Evolutionary conservation across 202 grass and related monocot genomes (phyloP).

Genomic region (Sporobolus alterniflorus): DNA sequence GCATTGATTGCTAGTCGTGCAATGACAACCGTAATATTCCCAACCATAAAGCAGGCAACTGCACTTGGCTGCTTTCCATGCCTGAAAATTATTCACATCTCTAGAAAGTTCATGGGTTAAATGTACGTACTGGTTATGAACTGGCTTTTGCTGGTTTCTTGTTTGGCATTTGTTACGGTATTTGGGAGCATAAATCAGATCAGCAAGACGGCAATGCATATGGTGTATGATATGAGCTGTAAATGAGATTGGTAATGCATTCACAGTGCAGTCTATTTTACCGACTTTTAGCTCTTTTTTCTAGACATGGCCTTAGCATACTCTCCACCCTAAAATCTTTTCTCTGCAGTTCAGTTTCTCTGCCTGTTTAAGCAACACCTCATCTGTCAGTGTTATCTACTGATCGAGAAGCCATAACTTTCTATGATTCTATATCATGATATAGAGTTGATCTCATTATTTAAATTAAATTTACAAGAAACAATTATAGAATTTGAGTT

Average conservation of each 20-base stretch:
- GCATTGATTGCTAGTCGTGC: conserved; percentile 96
- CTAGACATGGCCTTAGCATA: background rate
- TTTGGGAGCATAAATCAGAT: conserved; percentile 98
- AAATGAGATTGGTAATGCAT: conserved; percentile 70
- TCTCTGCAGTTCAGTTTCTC: conserved; percentile 11
- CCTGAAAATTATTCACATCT: conserved; percentile 99
- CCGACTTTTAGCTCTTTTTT: conserved; percentile 13
- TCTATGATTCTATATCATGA: background rate
- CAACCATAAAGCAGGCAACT: conserved; percentile 93
- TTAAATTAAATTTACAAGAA: conserved; percentile 4
- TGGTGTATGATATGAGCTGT: conserved; percentile 48
- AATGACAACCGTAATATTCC: conserved; percentile 97
- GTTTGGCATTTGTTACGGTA: conserved; percentile 74
- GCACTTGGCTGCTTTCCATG: conserved; percentile 94
- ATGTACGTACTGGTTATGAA: conserved; percentile 99
- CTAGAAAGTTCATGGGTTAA: conserved; percentile 94
- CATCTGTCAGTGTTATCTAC: background rate
- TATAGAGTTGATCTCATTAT: conserved; percentile 23
- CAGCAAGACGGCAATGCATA: conserved; percentile 99
- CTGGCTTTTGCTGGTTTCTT: conserved; percentile 90
- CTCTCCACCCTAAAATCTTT: background rate
- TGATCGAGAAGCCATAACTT: conserved; percentile 4
- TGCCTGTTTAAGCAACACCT: conserved; percentile 2
- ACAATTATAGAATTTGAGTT: conserved; percentile 16
- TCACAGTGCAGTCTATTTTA: conserved; percentile 9